These are phyloP conservation scores for Alopecurus myosuroides DNA, from an alignment of 176 grass and related monocot genomes.

Conservation along the genomic window DNA sequence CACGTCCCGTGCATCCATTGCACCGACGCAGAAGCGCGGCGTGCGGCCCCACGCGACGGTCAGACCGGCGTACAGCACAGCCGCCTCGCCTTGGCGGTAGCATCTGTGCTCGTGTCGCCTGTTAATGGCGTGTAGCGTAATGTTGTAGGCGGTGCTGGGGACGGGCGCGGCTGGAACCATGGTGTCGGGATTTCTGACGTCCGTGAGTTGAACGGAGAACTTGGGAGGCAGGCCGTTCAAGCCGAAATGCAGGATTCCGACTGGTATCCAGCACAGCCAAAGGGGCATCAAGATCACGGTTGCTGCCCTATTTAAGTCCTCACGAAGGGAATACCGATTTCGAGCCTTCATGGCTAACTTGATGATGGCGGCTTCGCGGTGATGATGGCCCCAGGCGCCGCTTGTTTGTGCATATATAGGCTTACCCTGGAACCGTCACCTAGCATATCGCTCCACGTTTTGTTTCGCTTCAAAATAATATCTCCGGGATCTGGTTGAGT, in stretches of 20 bases:
- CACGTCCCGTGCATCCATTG: neutral
- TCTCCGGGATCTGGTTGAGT: too few relatives aligned
- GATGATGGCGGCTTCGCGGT: neutral
- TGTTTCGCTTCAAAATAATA: neutral
- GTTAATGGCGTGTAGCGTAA: constrained; percentile 8
- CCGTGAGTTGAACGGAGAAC: constrained; percentile 14
- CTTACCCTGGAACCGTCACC: neutral
- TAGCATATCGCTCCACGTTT: neutral
- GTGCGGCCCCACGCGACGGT: constrained; percentile 23
- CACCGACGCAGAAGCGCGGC: constrained; percentile 21
- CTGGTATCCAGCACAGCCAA: neutral
- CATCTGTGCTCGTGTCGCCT: neutral
- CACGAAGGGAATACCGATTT: neutral
- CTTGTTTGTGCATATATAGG: neutral
- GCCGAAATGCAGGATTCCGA: neutral
- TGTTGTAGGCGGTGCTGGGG: constrained; percentile 2
- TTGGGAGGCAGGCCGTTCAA: neutral
- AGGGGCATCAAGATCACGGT: neutral
- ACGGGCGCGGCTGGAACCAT: neutral
- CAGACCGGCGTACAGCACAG: constrained; percentile 15
- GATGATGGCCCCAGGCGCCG: too few relatives aligned
- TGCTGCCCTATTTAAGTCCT: neutral
- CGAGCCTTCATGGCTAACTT: neutral
- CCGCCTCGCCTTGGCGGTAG: constrained; percentile 24
- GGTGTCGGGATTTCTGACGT: neutral